These are phyloP conservation scores for Plasmopara viticola DNA, from an alignment of 352 stramenopile genomes.

Conservation along the genomic window DNA sequence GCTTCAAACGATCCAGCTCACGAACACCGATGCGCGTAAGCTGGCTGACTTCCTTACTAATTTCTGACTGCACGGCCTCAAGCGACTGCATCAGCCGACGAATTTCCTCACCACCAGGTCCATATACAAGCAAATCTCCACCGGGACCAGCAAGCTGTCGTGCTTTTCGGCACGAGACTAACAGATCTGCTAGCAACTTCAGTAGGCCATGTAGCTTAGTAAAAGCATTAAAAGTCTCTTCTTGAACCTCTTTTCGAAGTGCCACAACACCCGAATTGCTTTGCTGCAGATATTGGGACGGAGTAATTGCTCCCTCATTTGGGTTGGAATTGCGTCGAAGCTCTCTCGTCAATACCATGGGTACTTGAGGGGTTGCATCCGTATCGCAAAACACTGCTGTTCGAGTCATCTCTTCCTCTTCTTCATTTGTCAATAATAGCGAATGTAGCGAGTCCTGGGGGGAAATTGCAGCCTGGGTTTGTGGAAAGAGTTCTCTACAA, in stretches of 20 bases:
- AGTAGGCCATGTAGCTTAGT: slow-evolving; percentile 71
- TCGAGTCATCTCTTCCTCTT: slow-evolving; percentile 62
- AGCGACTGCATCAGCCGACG: slow-evolving; percentile 77
- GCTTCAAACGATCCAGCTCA: slow-evolving; percentile 79
- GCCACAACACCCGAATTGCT: slow-evolving; percentile 71
- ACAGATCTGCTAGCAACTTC: slow-evolving; percentile 73
- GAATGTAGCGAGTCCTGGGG: slow-evolving; percentile 35
- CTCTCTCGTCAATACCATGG: slow-evolving; percentile 51
- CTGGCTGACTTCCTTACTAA: slow-evolving; percentile 67
- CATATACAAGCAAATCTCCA: slow-evolving; percentile 80
- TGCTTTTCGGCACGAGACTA: slow-evolving; percentile 81
- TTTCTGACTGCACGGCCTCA: slow-evolving; percentile 72
- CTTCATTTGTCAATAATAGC: slow-evolving; percentile 60
- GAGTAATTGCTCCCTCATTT: slow-evolving; percentile 45
- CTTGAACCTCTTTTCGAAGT: slow-evolving; percentile 50
- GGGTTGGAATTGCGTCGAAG: slow-evolving; percentile 35
- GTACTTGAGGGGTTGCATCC: slow-evolving; percentile 57
- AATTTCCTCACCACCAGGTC: slow-evolving; percentile 74
- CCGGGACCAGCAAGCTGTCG: slow-evolving; percentile 70
- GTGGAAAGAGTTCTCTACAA: slow-evolving; percentile 47
- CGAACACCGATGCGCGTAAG: slow-evolving; percentile 76
- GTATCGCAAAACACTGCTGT: slow-evolving; percentile 72
- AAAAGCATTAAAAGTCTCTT: slow-evolving; percentile 63
- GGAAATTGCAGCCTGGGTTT: slow-evolving; percentile 24
- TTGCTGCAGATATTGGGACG: slow-evolving; percentile 56